These are phyloP conservation scores for Saccharomycopsis olivae DNA, from an alignment of 805 yeast species.

Conservation along the genomic window DNA sequence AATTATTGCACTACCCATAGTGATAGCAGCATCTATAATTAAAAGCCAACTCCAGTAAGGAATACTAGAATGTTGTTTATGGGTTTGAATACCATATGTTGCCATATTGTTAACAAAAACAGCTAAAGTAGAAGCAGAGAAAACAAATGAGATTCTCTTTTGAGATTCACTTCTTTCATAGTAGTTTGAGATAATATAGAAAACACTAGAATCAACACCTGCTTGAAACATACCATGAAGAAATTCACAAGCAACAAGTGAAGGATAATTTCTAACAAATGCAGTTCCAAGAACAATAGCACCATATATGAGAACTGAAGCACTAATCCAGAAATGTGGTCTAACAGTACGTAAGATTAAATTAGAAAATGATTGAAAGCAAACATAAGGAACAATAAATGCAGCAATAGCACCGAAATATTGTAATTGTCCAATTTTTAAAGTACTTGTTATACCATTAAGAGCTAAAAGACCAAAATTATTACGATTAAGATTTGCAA, in stretches of 20 bases:
- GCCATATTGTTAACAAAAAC: slow-evolving; percentile 35
- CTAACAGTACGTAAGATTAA: slow-evolving; percentile 44
- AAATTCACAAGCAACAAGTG: slow-evolving; percentile 51
- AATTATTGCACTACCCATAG: slow-evolving; percentile 23
- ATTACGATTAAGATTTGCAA: slow-evolving; percentile 65
- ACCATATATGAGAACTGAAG: slow-evolving; percentile 51
- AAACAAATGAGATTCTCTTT: slow-evolving; percentile 57
- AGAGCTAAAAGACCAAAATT: slow-evolving; percentile 64
- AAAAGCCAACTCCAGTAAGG: slow-evolving; percentile 43
- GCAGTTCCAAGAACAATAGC: slow-evolving; percentile 56
- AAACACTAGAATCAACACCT: slow-evolving; percentile 67
- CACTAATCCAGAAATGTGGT: slow-evolving; percentile 57
- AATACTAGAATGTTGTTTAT: slow-evolving; percentile 18
- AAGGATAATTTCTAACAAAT: slow-evolving; percentile 46
- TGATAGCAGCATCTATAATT: slow-evolving; percentile 35
- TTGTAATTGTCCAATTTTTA: slow-evolving; percentile 46
- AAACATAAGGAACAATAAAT: slow-evolving; percentile 60
- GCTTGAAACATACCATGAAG: slow-evolving; percentile 60
- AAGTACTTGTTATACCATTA: slow-evolving; percentile 46
- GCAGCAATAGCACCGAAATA: slow-evolving; percentile 56
- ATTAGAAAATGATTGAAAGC: slow-evolving; percentile 59
- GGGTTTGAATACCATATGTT: not conserved
- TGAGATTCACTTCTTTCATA: slow-evolving; percentile 58
- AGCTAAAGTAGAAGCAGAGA: slow-evolving; percentile 59
- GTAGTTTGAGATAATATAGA: slow-evolving; percentile 57